Percentiles rank a stretch among this genome's conserved stretches.
phyloP scores from a whole-genome alignment of 106 monocot genomes.

The Chionographis japonica region DNA sequence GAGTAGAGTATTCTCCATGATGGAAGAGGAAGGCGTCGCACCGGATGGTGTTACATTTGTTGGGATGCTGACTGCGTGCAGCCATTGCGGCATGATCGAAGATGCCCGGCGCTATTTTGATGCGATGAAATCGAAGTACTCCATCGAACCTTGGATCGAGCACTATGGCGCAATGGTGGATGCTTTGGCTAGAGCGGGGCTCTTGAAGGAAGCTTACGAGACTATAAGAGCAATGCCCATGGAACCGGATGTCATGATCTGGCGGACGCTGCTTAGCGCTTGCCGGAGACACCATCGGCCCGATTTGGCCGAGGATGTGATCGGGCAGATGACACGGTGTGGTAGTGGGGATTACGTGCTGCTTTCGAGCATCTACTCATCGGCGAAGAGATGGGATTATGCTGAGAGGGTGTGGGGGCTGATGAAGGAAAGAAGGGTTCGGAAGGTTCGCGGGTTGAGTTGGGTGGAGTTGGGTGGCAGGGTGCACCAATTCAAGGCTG shows the following conservation, averaged over 20 bases:
- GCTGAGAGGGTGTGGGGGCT: constrained; percentile 32
- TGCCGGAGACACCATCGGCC: constrained; percentile 20
- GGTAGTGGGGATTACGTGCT: constrained; percentile 43
- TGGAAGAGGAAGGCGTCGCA: constrained; percentile 25
- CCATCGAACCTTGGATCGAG: constrained; percentile 26
- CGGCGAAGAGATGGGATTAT: constrained; percentile 15
- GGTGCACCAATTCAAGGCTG: constrained; percentile 39
- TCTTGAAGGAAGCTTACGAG: constrained; percentile 31
- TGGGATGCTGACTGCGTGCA: constrained; percentile 42
- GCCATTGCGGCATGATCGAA: constrained; percentile 39
- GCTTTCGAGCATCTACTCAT: constrained; percentile 38
- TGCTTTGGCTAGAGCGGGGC: constrained; percentile 31
- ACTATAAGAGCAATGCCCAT: constrained; percentile 26
- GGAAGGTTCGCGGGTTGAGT: constrained; percentile 40
- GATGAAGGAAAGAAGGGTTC: constrained; percentile 28
- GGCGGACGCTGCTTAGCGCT: constrained; percentile 49
- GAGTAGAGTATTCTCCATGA: constrained; percentile 21
- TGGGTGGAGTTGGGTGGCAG: constrained; percentile 42
- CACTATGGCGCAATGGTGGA: constrained; percentile 53
- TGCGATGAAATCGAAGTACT: constrained; percentile 26
- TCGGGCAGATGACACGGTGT: constrained; percentile 10
- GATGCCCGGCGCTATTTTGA: constrained; percentile 27
- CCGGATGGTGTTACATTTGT: constrained; percentile 43
- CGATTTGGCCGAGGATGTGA: constrained; percentile 16
- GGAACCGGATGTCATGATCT: constrained; percentile 30